Percentiles rank a stretch among this genome's conserved stretches.
These are phyloP conservation scores for Poteriospumella lacustris DNA, from an alignment of 108 stramenopile genomes.

Conservation along the genomic window DNA sequence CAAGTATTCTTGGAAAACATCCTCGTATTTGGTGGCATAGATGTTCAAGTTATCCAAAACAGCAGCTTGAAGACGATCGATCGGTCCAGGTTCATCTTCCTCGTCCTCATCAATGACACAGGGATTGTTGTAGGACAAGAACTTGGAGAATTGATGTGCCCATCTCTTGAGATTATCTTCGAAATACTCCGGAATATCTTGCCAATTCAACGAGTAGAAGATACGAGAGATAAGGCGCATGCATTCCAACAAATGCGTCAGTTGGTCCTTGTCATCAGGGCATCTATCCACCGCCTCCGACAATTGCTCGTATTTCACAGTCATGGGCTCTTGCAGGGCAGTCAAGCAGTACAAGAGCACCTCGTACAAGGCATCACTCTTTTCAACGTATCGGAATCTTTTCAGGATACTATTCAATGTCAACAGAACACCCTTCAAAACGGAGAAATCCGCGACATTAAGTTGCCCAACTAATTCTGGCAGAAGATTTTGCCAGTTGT, in stretches of 20 bases:
- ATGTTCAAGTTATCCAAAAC: conserved; percentile 83
- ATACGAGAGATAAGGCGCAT: conserved; percentile 79
- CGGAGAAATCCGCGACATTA: conserved; percentile 57
- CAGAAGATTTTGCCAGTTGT: conserved; percentile 83
- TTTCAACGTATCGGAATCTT: conserved; percentile 78
- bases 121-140: conserved; percentile 74
- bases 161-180: conserved; percentile 89
- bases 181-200: conserved; percentile 94
- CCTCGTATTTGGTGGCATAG: conserved; percentile 92
- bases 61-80: conserved; percentile 77
- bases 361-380: conserved; percentile 67
- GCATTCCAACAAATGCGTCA: conserved; percentile 54
- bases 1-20: conserved; percentile 74
- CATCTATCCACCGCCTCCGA: conserved; percentile 53
- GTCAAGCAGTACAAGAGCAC: conserved; percentile 75
- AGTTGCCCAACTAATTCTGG: conserved; percentile 76
- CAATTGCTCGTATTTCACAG: conserved; percentile 62
- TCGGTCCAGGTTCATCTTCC: conserved; percentile 64
- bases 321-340: conserved; percentile 64
- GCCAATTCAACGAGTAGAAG: conserved; percentile 89
- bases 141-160: conserved; percentile 81
- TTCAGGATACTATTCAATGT: conserved; percentile 92
- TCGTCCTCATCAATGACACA: conserved; percentile 70
- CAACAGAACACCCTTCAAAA: conserved; percentile 84
- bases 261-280: conserved; percentile 35